Percentiles rank a stretch among this genome's conserved stretches.
These are phyloP conservation scores for Puccinellia tenuiflora DNA, from an alignment of 176 grass and related monocot species.

Conservation along the genomic window DNA sequence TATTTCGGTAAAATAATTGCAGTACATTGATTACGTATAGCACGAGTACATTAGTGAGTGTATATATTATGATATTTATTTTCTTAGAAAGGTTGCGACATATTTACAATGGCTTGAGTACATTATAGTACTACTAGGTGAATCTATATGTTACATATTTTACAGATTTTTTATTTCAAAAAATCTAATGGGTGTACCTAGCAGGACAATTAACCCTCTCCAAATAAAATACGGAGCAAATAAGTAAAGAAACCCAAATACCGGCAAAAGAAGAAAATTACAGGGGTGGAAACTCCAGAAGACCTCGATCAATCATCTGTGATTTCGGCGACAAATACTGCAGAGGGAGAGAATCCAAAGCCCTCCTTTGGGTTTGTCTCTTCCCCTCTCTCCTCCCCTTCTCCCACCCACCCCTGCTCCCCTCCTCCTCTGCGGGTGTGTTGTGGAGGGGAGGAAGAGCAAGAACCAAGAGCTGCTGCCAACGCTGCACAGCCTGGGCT, in stretches of 20 bases:
- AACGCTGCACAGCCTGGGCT: slow-evolving; percentile 50
- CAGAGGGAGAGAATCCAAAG: slow-evolving; percentile 80
- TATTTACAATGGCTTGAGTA: neutral
- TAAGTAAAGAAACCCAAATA: neutral
- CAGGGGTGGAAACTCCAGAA: slow-evolving; percentile 25
- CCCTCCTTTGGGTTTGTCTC: slow-evolving; percentile 75
- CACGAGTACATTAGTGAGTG: neutral
- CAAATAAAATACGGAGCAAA: neutral
- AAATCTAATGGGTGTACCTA: neutral
- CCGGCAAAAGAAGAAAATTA: slow-evolving; percentile 16
- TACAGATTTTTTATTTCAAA: neutral
- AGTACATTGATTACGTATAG: neutral
- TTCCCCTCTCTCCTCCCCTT: slow-evolving; percentile 32
- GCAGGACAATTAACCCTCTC: neutral
- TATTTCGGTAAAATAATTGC: neutral
- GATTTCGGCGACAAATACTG: slow-evolving; percentile 59
- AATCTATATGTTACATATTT: neutral
- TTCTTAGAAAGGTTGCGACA: neutral
- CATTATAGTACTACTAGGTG: neutral
- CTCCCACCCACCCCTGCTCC: slow-evolving; percentile 39
- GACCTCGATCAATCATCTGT: slow-evolving; percentile 53
- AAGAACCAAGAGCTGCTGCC: slow-evolving; percentile 47
- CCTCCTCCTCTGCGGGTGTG: slow-evolving; percentile 35
- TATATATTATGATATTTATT: neutral
- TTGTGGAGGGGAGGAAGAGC: slow-evolving; percentile 32